These are phyloP conservation scores for Lepiota brunneoincarnata DNA, from an alignment of 768 basidiomycete genomes.

Conservation along the genomic window DNA sequence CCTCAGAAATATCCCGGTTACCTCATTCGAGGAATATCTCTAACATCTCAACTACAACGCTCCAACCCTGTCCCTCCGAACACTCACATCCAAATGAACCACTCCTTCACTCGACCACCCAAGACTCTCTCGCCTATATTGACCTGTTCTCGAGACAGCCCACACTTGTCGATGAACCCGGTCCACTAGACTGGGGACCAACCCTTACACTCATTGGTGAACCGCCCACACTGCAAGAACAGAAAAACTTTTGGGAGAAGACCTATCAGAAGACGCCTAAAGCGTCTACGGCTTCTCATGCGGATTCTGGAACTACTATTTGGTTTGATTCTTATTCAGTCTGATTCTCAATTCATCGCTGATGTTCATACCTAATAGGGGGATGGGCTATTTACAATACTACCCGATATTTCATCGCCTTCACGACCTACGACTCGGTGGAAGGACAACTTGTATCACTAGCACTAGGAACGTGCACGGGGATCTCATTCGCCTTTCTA, in stretches of 20 bases:
- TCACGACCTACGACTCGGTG: conserved; percentile 35
- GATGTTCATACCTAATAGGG: conserved; percentile 29
- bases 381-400: conserved; percentile 62
- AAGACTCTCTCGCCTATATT: conserved; percentile 27
- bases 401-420: conserved; percentile 65
- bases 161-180: conserved; percentile 21
- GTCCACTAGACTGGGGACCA: conserved; percentile 24
- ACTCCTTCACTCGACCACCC: conserved; percentile 30
- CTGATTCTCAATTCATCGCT: conserved; percentile 4
- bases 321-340: conserved; percentile 28
- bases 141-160: conserved; percentile 33
- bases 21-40: conserved; percentile 45
- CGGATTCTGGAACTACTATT: conserved; percentile 31
- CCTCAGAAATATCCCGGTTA: conserved; percentile 22
- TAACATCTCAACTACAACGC: conserved; percentile 34
- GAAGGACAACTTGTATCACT: conserved; percentile 43
- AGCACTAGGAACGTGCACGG: conserved; percentile 46
- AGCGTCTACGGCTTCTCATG: conserved; percentile 26
- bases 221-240: conserved; percentile 24
- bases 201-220: conserved; percentile 26
- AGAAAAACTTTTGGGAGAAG: conserved; percentile 24
- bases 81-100: conserved; percentile 43
- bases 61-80: conserved; percentile 34
- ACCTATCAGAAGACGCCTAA: conserved; percentile 23
- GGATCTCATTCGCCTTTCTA: conserved; percentile 38